These are phyloP conservation scores for Camellia oleifera DNA, from an alignment of 179 eudicot species.

Conservation along the genomic window DNA sequence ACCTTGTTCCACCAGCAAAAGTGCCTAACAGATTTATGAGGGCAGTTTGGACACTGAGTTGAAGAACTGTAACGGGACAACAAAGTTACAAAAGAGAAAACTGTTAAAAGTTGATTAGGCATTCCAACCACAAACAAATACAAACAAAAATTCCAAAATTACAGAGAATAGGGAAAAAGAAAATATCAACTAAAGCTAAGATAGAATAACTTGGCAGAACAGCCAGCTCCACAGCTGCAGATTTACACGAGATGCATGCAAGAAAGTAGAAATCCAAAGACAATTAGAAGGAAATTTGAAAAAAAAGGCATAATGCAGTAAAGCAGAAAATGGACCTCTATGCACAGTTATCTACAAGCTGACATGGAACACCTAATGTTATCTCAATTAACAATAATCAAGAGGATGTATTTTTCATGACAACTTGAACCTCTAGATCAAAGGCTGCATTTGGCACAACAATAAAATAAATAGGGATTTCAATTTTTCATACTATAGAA, in stretches of 20 bases:
- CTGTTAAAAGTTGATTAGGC: not conserved
- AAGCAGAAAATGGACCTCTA: not conserved
- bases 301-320: not conserved
- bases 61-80: constrained; percentile 37
- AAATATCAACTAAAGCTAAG: not conserved
- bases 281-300: constrained; percentile 18
- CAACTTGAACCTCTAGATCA: not conserved
- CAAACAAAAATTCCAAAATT: not conserved
- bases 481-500: not conserved
- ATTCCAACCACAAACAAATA: not conserved
- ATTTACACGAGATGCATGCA: not conserved
- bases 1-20: constrained; percentile 99
- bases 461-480: not conserved
- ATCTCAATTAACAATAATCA: constrained; percentile 5
- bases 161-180: not conserved
- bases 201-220: constrained; percentile 8
- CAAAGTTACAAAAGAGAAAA: constrained; percentile 10
- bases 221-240: not conserved
- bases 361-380: not conserved
- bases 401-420: not conserved
- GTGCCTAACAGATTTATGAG: constrained; percentile 79
- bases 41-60: constrained; percentile 56
- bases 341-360: not conserved
- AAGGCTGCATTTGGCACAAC: not conserved
- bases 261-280: not conserved